A percentile compares a stretch with the other conserved stretches of the same genome.
Conservation (phyloP, 2,329 filamentous ascomycete species). For the Dichotomopilus funicola region DNA sequence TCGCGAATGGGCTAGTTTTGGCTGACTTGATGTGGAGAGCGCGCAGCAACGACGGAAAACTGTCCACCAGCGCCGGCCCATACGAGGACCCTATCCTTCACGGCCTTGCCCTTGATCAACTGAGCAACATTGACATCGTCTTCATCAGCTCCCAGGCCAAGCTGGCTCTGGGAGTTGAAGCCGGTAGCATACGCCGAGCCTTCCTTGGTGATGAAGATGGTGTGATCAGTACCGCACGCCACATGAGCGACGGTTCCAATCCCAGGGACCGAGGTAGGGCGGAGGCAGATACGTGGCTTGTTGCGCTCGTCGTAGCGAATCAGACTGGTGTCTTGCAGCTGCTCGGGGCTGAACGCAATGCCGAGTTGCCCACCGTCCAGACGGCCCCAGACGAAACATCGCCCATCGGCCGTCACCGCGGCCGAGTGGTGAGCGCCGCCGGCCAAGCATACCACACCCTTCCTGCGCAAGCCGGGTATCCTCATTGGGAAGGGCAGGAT, state of each 20-base stretch:
- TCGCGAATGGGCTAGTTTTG: too few species aligned
- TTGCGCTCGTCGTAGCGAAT: constrained; percentile 7
- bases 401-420: not conserved
- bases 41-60: not conserved
- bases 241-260: not conserved
- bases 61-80: constrained; percentile 1
- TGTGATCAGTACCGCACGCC: constrained; percentile 11
- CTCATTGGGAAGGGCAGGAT: not conserved
- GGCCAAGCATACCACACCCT: not conserved
- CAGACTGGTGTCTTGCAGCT: constrained; percentile 1
- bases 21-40: not conserved
- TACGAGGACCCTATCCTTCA: not conserved
- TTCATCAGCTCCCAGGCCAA: constrained; percentile 7
- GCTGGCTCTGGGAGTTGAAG: constrained; percentile 6
- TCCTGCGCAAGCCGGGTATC: not conserved
- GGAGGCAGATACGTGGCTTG: constrained; percentile 11
- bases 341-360: constrained; percentile 3
- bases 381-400: not conserved
- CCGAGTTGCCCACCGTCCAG: constrained; percentile 13
- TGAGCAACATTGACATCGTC: constrained; percentile 21
- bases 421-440: not conserved
- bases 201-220: constrained; percentile 9
- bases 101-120: constrained; percentile 9
- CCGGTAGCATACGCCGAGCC: constrained; percentile 8
- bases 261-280: not conserved